phyloP scores from a whole-genome alignment of 2,329 filamentous ascomycete species.

The Harringtonia lauricola region DNA sequence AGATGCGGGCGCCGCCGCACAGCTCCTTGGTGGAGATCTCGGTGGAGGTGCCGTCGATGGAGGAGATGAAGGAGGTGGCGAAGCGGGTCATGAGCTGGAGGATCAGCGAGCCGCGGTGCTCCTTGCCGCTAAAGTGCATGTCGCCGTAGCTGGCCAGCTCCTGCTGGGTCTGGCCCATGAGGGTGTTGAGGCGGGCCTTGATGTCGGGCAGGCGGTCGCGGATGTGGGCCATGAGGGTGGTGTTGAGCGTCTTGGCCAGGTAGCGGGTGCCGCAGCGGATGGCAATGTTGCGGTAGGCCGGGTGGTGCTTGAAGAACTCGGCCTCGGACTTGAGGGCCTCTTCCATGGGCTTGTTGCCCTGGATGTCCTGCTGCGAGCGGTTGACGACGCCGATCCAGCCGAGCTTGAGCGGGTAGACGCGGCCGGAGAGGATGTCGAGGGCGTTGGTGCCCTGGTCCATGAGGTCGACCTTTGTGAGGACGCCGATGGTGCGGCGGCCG shows the following conservation, averaged over 20 bases:
- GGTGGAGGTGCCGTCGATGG: slow-evolving; percentile 95
- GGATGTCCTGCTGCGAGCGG: slow-evolving; percentile 95
- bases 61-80: slow-evolving; percentile 93
- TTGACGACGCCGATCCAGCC: slow-evolving; percentile 98
- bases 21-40: slow-evolving; percentile 98
- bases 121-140: slow-evolving; percentile 94
- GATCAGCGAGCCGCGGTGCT: slow-evolving; percentile 89
- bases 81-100: slow-evolving; percentile 97
- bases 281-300: slow-evolving; percentile 93
- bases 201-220: slow-evolving; percentile 93
- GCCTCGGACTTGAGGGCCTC: slow-evolving; percentile 82
- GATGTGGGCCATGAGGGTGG: slow-evolving; percentile 92
- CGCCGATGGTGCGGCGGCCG: slow-evolving; percentile 94
- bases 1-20: slow-evolving; percentile 87
- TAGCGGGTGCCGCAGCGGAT: slow-evolving; percentile 88
- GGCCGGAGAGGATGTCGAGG: slow-evolving; percentile 93
- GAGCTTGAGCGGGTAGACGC: slow-evolving; percentile 92
- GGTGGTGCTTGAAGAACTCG: slow-evolving; percentile 95
- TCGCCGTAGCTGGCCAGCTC: slow-evolving; percentile 96
- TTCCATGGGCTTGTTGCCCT: slow-evolving; percentile 86
- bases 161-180: slow-evolving; percentile 99
- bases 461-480: slow-evolving; percentile 94
- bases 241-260: slow-evolving; percentile 87
- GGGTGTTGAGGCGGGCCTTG: slow-evolving; percentile 90
- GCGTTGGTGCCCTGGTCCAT: slow-evolving; percentile 99